phyloP scores from a whole-genome alignment of 768 basidiomycete genomes.

The Phanerodontia chrysosporium region DNA sequence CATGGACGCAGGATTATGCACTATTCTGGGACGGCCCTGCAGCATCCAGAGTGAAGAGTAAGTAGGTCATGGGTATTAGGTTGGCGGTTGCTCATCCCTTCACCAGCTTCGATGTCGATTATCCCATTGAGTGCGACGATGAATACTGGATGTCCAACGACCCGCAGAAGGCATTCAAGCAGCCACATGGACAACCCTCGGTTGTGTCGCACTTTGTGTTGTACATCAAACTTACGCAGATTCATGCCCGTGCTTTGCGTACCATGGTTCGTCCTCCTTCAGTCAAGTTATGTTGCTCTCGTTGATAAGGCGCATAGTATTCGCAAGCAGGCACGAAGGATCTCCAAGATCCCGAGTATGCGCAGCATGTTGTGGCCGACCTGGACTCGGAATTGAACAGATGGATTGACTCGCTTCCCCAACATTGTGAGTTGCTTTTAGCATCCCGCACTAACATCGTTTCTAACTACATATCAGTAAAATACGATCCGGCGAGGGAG shows the following conservation, averaged over 20 bases:
- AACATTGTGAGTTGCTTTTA: conserved; percentile 43
- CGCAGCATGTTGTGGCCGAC: conserved; percentile 55
- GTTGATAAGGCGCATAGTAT: too few relatives aligned
- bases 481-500: conserved; percentile 21
- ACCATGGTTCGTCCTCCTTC: conserved; percentile 63
- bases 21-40: conserved; percentile 54
- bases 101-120: conserved; percentile 46
- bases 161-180: conserved; percentile 50
- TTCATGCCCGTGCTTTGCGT: conserved; percentile 58
- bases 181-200: conserved; percentile 54
- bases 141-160: conserved; percentile 65
- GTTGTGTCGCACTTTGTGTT: conserved; percentile 54
- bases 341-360: not conserved
- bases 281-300: too few relatives aligned
- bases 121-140: conserved; percentile 75
- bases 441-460: not conserved
- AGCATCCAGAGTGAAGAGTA: conserved; percentile 69
- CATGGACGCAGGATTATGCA: conserved; percentile 39
- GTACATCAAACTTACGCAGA: conserved; percentile 56
- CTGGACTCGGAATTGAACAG: conserved; percentile 55
- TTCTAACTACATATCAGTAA: conserved; percentile 12
- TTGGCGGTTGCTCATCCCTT: not conserved
- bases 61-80: conserved; percentile 39
- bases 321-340: not conserved
- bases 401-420: conserved; percentile 33